These are phyloP conservation scores for Agrocybe chaxingu DNA, from an alignment of 768 basidiomycete genomes.

Conservation along the genomic window DNA sequence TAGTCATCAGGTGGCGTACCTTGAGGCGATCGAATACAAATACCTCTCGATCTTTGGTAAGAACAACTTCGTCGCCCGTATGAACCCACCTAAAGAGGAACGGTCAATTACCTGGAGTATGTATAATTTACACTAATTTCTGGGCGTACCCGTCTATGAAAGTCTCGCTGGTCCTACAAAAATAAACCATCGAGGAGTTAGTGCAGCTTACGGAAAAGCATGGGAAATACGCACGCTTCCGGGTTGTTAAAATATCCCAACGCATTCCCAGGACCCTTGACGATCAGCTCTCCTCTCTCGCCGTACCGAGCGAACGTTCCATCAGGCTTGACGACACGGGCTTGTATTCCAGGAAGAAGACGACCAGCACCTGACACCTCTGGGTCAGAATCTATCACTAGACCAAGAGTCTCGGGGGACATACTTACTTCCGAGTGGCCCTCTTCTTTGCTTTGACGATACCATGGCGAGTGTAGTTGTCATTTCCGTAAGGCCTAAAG, in stretches of 20 bases:
- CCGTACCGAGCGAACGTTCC: constrained; percentile 38
- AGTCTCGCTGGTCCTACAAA: constrained; percentile 50
- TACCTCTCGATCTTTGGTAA: constrained; percentile 48
- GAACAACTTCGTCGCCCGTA: constrained; percentile 59
- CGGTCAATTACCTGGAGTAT: background rate
- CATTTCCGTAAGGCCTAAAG: constrained; percentile 30
- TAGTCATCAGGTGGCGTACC: constrained; percentile 24
- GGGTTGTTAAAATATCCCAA: constrained; percentile 44
- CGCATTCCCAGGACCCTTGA: constrained; percentile 41
- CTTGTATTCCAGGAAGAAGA: constrained; percentile 41
- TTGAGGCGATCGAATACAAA: constrained; percentile 61
- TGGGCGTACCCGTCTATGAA: constrained; percentile 53
- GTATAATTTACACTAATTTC: background rate
- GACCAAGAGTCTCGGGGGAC: constrained; percentile 14
- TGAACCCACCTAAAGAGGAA: constrained; percentile 49
- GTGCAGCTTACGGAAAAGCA: constrained; percentile 12
- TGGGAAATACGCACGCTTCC: constrained; percentile 42
- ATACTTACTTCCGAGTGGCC: constrained; percentile 38
- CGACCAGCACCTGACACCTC: constrained; percentile 32
- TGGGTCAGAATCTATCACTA: constrained; percentile 6
- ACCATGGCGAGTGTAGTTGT: constrained; percentile 47
- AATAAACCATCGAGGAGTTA: constrained; percentile 1
- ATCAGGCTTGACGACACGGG: constrained; percentile 43
- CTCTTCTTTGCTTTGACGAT: constrained; percentile 35
- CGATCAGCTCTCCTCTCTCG: constrained; percentile 47